Evolutionary conservation across 768 basidiomycete genomes (phyloP).

Genomic region (Sporobolomyces roseus): DNA sequence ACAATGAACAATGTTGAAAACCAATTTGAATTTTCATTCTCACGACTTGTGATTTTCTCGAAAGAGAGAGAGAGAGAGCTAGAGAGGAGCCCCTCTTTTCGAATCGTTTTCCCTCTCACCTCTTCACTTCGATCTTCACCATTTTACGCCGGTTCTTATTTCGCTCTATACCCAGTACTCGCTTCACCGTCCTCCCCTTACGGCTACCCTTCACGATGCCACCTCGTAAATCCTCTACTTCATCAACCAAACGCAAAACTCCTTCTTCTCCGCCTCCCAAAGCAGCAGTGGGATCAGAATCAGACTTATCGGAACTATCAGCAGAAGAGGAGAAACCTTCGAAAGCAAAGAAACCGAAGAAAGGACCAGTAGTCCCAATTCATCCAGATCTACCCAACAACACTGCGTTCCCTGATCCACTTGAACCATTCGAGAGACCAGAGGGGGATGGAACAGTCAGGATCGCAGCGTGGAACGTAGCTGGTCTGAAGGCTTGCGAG

Average conservation of each 20-base stretch:
- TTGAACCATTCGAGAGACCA: constrained; percentile 28
- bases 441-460: constrained; percentile 45
- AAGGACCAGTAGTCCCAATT: constrained; percentile 43
- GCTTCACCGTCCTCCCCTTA: neutral
- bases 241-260: constrained; percentile 10
- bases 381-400: constrained; percentile 39
- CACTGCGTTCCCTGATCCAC: constrained; percentile 38
- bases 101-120: no score
- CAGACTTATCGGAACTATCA: constrained; percentile 5
- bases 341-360: constrained; percentile 37
- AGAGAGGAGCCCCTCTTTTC: no score
- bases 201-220: neutral
- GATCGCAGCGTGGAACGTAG: constrained; percentile 74
- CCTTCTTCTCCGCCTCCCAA: neutral
- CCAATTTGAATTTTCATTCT: no score
- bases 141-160: no score
- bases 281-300: neutral
- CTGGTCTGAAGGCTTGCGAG: constrained; percentile 66
- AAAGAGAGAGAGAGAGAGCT: no score
- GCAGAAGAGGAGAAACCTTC: neutral
- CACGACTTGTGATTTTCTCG: no score
- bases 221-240: neutral
- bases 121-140: no score
- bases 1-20: no score
- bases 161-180: no score